Base-by-base conservation (phyloP, 345 rosid species). In the Fremontodendron californicum region DNA sequence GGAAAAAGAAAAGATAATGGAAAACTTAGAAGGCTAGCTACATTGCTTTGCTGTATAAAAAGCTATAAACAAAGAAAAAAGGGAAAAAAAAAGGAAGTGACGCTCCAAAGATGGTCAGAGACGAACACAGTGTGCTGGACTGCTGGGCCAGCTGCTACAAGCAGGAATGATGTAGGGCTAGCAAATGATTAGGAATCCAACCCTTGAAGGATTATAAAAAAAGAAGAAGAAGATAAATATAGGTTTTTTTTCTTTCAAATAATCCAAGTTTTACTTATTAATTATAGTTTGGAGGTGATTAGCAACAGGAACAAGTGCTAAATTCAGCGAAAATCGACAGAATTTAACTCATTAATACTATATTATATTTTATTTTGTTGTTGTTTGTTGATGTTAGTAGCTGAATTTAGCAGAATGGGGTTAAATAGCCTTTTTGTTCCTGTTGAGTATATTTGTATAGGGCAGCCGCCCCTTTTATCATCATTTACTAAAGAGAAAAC, bases 301-400 rank as follows among this genome's bases (percentile, higher is more conserved):
- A 27, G 23, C 55, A 46, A 57, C 87, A 78, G 87, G 91, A 88
- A 88, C 91, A 90, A 76, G 82, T 83, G 90, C 84, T 85, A 87
- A 86, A 88, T 85, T 88, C 71, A 78, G 85, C 80, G 61, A 68
- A 66, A 60, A 55, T 66, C 35, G 16, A 69, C 63, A 33, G 65
- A 42, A 11, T 29, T 66, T 62, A 51, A 45, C 73, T 39, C 42
- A 31, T 65, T 40, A 40, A 11, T 12, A 33, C 16, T 33, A 5
- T 35, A 54, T 71, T 27, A 21, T 46, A 19, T 71, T 63, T 23
- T 46, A n/a, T 62, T 29, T 51, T 75, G 65, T 40, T 49, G 57
- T n/a, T 58, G 23, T 45, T 46, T 68, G 27, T 57, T 77, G 63
- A 46, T 19, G 15, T 42, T 60, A 18, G 55, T 5, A 70, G 88